Conservation (phyloP, 1,284 basidiomycete genomes). For the Rhodotorula mucilaginosa region DNA sequence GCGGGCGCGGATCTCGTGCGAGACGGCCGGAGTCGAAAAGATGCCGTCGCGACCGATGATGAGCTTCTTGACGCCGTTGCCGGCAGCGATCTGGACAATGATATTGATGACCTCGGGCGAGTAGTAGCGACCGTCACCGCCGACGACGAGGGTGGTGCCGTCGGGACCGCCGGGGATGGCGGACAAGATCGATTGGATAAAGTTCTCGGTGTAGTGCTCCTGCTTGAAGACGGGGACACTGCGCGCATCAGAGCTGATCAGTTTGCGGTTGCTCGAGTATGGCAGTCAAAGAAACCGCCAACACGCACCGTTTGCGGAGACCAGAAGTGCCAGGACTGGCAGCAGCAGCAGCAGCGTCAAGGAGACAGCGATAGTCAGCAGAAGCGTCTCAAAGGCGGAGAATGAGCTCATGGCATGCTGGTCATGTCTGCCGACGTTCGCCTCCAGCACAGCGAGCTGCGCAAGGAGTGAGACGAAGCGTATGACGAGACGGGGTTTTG, state of each 20-base stretch:
- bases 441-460: not conserved
- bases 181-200: constrained; percentile 89
- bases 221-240: constrained; percentile 88
- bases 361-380: not conserved
- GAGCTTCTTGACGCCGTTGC: constrained; percentile 69
- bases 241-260: constrained; percentile 16
- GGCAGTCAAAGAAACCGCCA: no score
- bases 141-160: constrained; percentile 82
- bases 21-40: constrained; percentile 93
- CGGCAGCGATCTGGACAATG: constrained; percentile 46
- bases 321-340: constrained; percentile 80
- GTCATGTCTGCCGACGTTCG: not conserved
- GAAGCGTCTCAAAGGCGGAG: no score
- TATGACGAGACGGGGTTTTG: not conserved
- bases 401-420: no score
- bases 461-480: not conserved
- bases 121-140: constrained; percentile 95
- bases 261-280: not conserved
- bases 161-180: constrained; percentile 73
- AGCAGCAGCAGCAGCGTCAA: not conserved
- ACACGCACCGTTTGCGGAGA: constrained; percentile 75
- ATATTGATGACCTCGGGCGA: constrained; percentile 62
- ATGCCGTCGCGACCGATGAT: constrained; percentile 87
- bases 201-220: constrained; percentile 95
- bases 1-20: constrained; percentile 90